phyloP scores from a whole-genome alignment of 768 basidiomycete species.

The Mycena capillaripes region DNA sequence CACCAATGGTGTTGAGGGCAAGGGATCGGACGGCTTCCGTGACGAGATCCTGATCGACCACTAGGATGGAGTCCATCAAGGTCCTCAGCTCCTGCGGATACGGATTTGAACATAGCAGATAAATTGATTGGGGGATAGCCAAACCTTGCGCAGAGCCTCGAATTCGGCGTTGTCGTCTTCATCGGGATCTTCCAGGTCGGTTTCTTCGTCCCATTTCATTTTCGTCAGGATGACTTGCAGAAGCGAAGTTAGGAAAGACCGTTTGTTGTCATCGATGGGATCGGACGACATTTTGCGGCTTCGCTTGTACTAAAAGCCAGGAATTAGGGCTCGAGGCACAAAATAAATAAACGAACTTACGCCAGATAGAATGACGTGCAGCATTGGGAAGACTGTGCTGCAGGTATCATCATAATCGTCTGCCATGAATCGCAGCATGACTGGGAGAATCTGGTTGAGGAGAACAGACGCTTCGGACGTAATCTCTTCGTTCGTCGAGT shows the following conservation, averaged over 20 bases:
- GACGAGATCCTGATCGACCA: conserved; percentile 89
- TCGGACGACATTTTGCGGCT: conserved; percentile 70
- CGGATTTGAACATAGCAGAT: conserved; percentile 7
- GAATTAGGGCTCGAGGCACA: conserved; percentile 16
- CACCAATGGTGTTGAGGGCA: conserved; percentile 80
- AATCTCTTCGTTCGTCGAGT: conserved; percentile 69
- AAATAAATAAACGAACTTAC: conserved; percentile 61
- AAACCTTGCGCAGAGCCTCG: conserved; percentile 87
- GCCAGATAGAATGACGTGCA: conserved; percentile 79
- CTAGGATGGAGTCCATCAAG: conserved; percentile 89
- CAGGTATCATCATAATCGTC: conserved; percentile 94
- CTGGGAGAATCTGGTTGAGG: conserved; percentile 78
- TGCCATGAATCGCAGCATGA: conserved; percentile 89
- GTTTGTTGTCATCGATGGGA: conserved; percentile 74
- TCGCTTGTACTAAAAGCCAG: conserved; percentile 81
- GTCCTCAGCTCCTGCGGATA: conserved; percentile 81
- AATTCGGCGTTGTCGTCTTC: conserved; percentile 91
- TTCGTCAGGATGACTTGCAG: conserved; percentile 87
- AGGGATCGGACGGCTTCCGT: conserved; percentile 81
- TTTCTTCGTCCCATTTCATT: conserved; percentile 91
- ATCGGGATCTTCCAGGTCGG: conserved; percentile 85
- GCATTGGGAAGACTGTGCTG: conserved; percentile 85
- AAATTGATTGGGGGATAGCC: conserved; percentile 29
- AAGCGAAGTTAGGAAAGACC: conserved; percentile 83
- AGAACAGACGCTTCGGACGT: conserved; percentile 74